Conservation (phyloP, 768 basidiomycete species). For the Boletus pseudopeckii region DNA sequence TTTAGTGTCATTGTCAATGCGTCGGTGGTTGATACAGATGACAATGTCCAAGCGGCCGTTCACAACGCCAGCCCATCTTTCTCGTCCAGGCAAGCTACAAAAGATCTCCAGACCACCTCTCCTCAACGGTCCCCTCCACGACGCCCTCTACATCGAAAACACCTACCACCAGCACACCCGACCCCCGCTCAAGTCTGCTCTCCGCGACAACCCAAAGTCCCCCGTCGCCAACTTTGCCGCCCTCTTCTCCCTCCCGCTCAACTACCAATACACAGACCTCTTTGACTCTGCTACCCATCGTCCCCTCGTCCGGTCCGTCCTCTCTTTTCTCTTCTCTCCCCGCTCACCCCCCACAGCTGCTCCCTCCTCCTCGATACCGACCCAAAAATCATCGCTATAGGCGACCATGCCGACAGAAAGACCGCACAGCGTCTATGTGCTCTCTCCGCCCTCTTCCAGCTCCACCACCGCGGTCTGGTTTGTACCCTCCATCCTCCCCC, state of each 20-base stretch:
- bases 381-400: slow-evolving; percentile 52
- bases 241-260: slow-evolving; percentile 9
- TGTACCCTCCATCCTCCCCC: slow-evolving; percentile 27
- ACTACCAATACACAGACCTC: slow-evolving; percentile 14
- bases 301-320: slow-evolving; percentile 23
- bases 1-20: no score
- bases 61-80: background rate
- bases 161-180: slow-evolving; percentile 16
- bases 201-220: slow-evolving; percentile 48
- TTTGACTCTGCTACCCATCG: slow-evolving; percentile 11
- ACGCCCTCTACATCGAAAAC: slow-evolving; percentile 31
- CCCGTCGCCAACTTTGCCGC: slow-evolving; percentile 44
- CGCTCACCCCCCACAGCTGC: slow-evolving; percentile 17
- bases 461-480: slow-evolving; percentile 63
- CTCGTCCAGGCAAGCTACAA: slow-evolving; percentile 18
- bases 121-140: slow-evolving; percentile 35
- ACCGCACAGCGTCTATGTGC: slow-evolving; percentile 75
- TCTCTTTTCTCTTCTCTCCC: background rate
- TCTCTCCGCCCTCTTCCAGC: slow-evolving; percentile 67
- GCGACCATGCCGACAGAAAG: slow-evolving; percentile 56
- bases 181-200: slow-evolving; percentile 26
- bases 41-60: slow-evolving; percentile 13
- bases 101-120: background rate
- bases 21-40: no score
- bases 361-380: slow-evolving; percentile 26